Evolutionary conservation across 164 flowering plant genomes (phyloP), one percentile per base, ranked within the genome.

Genomic region (Aristolochia fimbriata): DNA sequence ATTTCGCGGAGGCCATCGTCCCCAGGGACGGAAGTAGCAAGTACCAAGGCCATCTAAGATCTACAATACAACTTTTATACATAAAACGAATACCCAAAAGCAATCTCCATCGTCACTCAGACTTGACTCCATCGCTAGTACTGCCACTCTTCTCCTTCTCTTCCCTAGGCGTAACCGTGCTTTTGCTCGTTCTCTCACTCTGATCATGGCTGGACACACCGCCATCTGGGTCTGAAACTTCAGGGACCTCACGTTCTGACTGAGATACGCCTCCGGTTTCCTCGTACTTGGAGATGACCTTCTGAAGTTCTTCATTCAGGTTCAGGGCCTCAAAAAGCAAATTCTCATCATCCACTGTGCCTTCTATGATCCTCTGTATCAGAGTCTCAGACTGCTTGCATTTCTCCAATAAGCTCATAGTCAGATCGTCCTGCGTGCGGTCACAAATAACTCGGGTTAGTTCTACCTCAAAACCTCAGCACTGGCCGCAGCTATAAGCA

Each of bases 371-470:
- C 69, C 85, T 78, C 67, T 85, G 85, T 57, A 88, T 60, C 41
- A 61, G 71, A 30, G 86, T 81, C 61, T 80, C 84, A 6, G 92
- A 76, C 20, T 86, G 76, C 73, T 80, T 83, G 83, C 94, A 87
- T 64, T 86, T 86, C 58, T 83, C 83, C 66, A 86, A 30, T 79
- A 91, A 72, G 84, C 78, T 86, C 52, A 69, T 31, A 0, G 82
- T 81, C 52, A 85, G 75, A 50, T 91, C 96, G 65, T 88, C 89
- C 97, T 86, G 83, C 96, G 63, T 86, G 91, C 84, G 80, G 20
- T 15, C 23, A 43, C 2, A 37, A 5, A 25, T 22, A 47, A 37
- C 25, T 45, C 16, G 3, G 43, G 27, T 20, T 11, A 27, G 48
- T 43, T 23, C 33, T 6, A 31, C 16, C 47, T 22, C 5, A 27